Evolutionary conservation across 805 yeast species (phyloP).

Genomic region (Suhomyces canberraensis): DNA sequence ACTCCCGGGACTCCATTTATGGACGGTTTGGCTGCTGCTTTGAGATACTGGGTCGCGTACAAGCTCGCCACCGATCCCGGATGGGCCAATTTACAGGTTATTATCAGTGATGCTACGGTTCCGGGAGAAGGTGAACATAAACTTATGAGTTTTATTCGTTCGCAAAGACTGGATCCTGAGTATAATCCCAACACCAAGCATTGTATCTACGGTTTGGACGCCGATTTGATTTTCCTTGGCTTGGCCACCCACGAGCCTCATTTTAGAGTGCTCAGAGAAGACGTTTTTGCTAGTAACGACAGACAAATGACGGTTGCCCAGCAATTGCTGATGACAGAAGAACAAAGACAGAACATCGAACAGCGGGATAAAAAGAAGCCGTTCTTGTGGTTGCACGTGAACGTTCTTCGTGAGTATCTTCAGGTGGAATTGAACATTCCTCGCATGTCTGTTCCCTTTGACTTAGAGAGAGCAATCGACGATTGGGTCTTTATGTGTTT

Average conservation of each 20-base stretch:
- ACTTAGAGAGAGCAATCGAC: slow-evolving; percentile 92
- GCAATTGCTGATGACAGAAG: slow-evolving; percentile 58
- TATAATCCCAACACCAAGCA: slow-evolving; percentile 94
- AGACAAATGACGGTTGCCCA: slow-evolving; percentile 44
- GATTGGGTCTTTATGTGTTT: slow-evolving; percentile 99
- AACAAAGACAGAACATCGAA: slow-evolving; percentile 43
- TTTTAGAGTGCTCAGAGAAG: slow-evolving; percentile 90
- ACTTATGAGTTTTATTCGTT: slow-evolving; percentile 91
- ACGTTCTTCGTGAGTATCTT: slow-evolving; percentile 82
- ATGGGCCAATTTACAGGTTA: slow-evolving; percentile 86
- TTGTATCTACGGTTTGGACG: slow-evolving; percentile 95
- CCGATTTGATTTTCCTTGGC: slow-evolving; percentile 93
- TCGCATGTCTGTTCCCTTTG: slow-evolving; percentile 68
- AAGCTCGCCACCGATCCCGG: slow-evolving; percentile 88
- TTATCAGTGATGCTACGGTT: slow-evolving; percentile 91
- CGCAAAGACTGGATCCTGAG: slow-evolving; percentile 81
- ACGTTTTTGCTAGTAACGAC: slow-evolving; percentile 82
- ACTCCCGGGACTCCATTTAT: slow-evolving; percentile 99
- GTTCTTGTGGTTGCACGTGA: slow-evolving; percentile 90
- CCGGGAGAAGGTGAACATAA: slow-evolving; percentile 99
- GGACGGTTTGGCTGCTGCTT: slow-evolving; percentile 79
- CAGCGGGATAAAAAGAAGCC: slow-evolving; percentile 64
- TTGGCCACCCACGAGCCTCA: slow-evolving; percentile 98
- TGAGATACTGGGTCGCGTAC: slow-evolving; percentile 90
- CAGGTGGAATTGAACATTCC: slow-evolving; percentile 77